Percentiles rank a stretch among this genome's conserved stretches.
phyloP scores from a whole-genome alignment of 306 rosid species.

The Rosa persica region DNA sequence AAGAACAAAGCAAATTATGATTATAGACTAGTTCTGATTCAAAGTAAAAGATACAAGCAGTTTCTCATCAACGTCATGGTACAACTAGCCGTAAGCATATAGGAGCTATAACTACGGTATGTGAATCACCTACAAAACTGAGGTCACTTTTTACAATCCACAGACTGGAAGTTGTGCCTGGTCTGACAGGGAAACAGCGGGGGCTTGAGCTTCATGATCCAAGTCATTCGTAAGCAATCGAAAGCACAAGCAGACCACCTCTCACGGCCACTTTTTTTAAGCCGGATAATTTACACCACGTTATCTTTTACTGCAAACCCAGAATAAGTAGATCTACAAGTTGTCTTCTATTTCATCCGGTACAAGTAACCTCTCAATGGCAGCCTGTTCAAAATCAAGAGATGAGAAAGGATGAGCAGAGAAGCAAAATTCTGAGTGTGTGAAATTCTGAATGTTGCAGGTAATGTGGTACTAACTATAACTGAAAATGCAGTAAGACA shows the following conservation, averaged over 20 bases:
- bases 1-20: neutral
- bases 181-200: conserved; percentile 6
- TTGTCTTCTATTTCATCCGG: conserved; percentile 91
- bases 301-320: conserved; percentile 23
- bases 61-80: conserved; percentile 20
- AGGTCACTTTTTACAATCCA: conserved; percentile 30
- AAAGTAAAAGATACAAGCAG: conserved; percentile 35
- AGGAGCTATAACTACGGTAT: conserved; percentile 31
- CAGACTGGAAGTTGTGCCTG: conserved; percentile 22
- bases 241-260: conserved; percentile 63
- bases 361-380: conserved; percentile 93
- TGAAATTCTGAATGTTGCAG: neutral
- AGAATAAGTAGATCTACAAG: conserved; percentile 37
- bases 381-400: conserved; percentile 60
- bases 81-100: conserved; percentile 30
- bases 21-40: conserved; percentile 28
- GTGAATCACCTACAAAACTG: conserved; percentile 44
- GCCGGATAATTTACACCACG: conserved; percentile 34
- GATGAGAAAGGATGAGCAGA: conserved; percentile 5
- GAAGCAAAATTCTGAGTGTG: neutral
- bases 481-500: neutral
- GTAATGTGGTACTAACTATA: neutral
- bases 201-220: conserved; percentile 30
- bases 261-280: conserved; percentile 32
- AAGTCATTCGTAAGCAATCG: conserved; percentile 36